phyloP scores from a whole-genome alignment of 345 rosid species.

The Gossypioides kirkii region DNA sequence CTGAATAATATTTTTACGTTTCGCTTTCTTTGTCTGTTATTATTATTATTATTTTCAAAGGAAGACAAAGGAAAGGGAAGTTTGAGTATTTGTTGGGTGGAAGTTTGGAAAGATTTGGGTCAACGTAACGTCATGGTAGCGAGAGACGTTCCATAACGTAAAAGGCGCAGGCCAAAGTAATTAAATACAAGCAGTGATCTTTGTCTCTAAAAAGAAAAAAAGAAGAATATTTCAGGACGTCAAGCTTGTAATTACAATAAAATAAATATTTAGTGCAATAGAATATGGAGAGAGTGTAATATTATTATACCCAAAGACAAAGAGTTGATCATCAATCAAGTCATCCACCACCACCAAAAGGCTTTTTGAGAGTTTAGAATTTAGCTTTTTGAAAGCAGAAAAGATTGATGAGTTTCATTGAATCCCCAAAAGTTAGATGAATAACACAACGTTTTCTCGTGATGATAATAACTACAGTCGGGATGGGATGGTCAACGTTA shows the following conservation, averaged over 20 bases:
- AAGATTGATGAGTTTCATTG: not conserved
- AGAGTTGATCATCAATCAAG: not conserved
- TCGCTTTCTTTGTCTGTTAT: no score
- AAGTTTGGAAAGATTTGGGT: not conserved
- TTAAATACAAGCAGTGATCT: not conserved
- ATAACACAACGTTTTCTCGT: slow-evolving; percentile 10
- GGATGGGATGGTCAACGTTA: slow-evolving; percentile 8
- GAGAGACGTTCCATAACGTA: not conserved
- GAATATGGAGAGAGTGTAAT: no score
- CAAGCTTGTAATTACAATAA: no score
- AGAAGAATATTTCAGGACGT: not conserved
- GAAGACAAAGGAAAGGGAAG: no score
- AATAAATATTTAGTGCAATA: no score
- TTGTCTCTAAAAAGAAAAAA: not conserved
- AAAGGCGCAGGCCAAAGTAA: not conserved
- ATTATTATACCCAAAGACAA: not conserved
- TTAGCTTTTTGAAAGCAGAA: not conserved
- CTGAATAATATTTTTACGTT: no score
- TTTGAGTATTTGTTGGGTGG: not conserved
- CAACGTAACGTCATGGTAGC: not conserved
- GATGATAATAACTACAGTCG: not conserved
- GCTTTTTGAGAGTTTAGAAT: no score
- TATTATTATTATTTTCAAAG: no score
- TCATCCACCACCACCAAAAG: no score
- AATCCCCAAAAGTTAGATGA: not conserved